These are phyloP conservation scores for Fusarium globosum DNA, from an alignment of 2,329 filamentous ascomycete genomes.

Conservation along the genomic window DNA sequence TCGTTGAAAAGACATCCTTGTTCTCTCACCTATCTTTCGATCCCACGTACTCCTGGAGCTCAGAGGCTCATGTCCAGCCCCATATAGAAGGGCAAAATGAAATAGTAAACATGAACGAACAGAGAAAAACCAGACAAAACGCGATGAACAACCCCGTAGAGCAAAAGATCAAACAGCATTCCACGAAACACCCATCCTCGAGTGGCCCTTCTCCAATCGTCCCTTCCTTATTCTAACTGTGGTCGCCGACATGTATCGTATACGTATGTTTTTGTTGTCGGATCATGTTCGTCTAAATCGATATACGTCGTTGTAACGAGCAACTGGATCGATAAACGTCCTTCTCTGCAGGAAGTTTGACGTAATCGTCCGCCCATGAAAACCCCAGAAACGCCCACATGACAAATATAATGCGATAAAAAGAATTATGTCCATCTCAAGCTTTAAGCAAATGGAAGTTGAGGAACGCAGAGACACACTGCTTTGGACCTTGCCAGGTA, in stretches of 20 bases:
- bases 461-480: constrained; percentile 9
- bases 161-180: constrained; percentile 4
- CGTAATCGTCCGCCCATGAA: constrained; percentile 15
- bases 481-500: not conserved
- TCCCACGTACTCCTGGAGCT: constrained; percentile 24
- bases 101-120: not conserved
- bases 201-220: not conserved
- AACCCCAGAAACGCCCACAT: constrained; percentile 22
- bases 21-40: constrained; percentile 2
- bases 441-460: constrained; percentile 21
- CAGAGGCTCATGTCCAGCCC: constrained; percentile 14
- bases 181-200: constrained; percentile 1
- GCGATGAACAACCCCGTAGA: not conserved
- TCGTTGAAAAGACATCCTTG: constrained; percentile 3
- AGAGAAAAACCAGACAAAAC: not conserved
- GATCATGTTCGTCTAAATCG: constrained; percentile 10
- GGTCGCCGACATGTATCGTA: constrained; percentile 1
- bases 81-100: constrained; percentile 7
- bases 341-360: constrained; percentile 4
- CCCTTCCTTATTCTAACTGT: constrained; percentile 11
- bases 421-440: not conserved
- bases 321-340: constrained; percentile 3
- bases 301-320: constrained; percentile 18
- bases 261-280: not conserved
- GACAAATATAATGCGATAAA: constrained; percentile 22